Conservation (phyloP, 257 asterid genomes). For the Oldenlandia corymbosa region DNA sequence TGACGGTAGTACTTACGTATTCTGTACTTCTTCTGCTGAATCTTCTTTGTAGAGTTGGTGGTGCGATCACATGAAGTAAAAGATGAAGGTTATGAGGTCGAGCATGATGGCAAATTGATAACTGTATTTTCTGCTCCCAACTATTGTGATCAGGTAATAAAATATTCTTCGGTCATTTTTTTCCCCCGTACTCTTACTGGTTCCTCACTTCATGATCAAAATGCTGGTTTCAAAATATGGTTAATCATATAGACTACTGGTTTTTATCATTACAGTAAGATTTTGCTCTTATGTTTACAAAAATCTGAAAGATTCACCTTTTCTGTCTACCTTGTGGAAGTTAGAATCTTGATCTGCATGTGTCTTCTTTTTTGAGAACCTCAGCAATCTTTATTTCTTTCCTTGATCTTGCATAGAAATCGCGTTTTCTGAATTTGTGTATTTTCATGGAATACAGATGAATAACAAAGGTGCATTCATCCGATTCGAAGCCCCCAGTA, state of each 20-base stretch:
- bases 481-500: slow-evolving; percentile 83
- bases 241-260: not conserved
- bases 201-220: not conserved
- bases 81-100: slow-evolving; percentile 96
- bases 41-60: slow-evolving; percentile 62
- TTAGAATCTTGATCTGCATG: not conserved
- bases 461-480: slow-evolving; percentile 98
- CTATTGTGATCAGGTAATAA: slow-evolving; percentile 92
- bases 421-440: slow-evolving; percentile 9
- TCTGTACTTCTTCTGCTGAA: not conserved
- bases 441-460: slow-evolving; percentile 56
- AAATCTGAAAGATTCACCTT: not conserved
- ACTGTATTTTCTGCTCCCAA: slow-evolving; percentile 99
- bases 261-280: too few relatives aligned
- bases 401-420: slow-evolving; percentile 2
- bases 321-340: not conserved
- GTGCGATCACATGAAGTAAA: slow-evolving; percentile 99
- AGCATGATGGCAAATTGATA: slow-evolving; percentile 95
- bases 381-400: not conserved
- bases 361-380: too few relatives aligned
- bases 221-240: not conserved
- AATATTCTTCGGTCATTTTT: slow-evolving; percentile 12
- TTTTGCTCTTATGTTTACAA: not conserved
- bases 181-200: slow-evolving; percentile 1
- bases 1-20: not conserved